Conservation (phyloP, 2,329 filamentous ascomycete species). For the Hypoxylon sp. region DNA sequence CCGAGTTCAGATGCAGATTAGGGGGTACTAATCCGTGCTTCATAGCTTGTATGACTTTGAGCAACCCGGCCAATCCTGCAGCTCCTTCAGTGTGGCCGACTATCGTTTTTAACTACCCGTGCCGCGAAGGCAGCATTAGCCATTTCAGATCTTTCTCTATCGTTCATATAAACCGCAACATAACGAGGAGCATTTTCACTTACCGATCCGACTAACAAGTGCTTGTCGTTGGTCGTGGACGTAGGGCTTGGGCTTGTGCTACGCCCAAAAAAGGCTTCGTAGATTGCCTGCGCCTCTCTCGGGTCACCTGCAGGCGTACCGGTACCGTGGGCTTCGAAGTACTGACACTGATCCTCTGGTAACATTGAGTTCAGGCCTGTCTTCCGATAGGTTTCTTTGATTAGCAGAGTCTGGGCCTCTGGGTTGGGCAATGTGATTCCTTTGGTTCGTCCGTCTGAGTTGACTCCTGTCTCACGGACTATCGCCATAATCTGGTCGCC, state of each 20-base stretch:
- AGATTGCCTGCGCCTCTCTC: constrained; percentile 61
- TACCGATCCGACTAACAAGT: constrained; percentile 58
- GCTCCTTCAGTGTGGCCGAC: constrained; percentile 66
- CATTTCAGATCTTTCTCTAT: not conserved
- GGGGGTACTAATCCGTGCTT: constrained; percentile 59
- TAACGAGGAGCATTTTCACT: not conserved
- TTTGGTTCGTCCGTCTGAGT: constrained; percentile 66
- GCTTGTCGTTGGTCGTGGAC: constrained; percentile 29
- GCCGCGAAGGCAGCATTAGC: not conserved
- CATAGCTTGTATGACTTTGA: constrained; percentile 62
- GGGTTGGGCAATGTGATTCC: constrained; percentile 70
- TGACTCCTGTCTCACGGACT: constrained; percentile 64
- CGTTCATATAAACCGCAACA: not conserved
- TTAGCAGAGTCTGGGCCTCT: constrained; percentile 61
- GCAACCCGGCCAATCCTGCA: constrained; percentile 64
- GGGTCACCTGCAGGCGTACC: constrained; percentile 60
- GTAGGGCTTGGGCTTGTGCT: constrained; percentile 15
- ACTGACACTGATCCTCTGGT: constrained; percentile 59
- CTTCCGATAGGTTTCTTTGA: constrained; percentile 60
- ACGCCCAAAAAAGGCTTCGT: constrained; percentile 57
- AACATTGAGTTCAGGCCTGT: constrained; percentile 58
- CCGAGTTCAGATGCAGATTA: constrained; percentile 60
- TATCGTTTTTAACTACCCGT: constrained; percentile 61
- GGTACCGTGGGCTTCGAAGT: constrained; percentile 64
- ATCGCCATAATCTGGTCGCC: constrained; percentile 63